Percentiles rank a stretch among this genome's conserved stretches.
Evolutionary conservation across 1,284 basidiomycete species (phyloP).

Genomic region (Leccinum glutinopallens): DNA sequence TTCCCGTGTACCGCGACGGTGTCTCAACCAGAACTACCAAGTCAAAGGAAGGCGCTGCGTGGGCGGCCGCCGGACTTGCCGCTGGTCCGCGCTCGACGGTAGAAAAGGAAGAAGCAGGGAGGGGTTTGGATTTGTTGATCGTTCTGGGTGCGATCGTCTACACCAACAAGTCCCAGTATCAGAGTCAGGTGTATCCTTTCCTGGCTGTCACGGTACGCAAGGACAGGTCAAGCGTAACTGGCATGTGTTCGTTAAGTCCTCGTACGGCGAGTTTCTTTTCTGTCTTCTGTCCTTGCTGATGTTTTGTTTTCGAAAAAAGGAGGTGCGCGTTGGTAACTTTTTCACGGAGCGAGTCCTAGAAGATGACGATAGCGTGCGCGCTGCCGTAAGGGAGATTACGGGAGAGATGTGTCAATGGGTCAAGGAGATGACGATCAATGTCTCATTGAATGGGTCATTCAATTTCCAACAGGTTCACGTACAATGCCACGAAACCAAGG

Average conservation of each 20-base stretch:
- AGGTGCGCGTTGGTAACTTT: slow-evolving; percentile 52
- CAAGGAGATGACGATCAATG: slow-evolving; percentile 64
- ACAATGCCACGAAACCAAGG: slow-evolving; percentile 57
- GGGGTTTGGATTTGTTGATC: slow-evolving; percentile 44
- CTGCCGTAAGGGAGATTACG: slow-evolving; percentile 63
- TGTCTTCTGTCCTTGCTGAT: neutral
- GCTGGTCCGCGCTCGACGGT: slow-evolving; percentile 1
- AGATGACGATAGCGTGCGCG: slow-evolving; percentile 45
- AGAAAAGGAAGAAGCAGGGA: slow-evolving; percentile 16
- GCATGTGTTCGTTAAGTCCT: slow-evolving; percentile 7
- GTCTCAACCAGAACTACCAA: slow-evolving; percentile 54
- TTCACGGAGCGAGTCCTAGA: slow-evolving; percentile 41
- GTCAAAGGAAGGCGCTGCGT: slow-evolving; percentile 73
- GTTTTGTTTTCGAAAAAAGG: slow-evolving; percentile 20
- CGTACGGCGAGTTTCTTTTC: slow-evolving; percentile 8
- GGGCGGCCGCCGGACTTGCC: slow-evolving; percentile 78
- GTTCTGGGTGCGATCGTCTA: slow-evolving; percentile 75
- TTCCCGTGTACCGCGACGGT: slow-evolving; percentile 60
- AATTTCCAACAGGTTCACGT: slow-evolving; percentile 52
- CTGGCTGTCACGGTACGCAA: neutral
- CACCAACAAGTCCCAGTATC: slow-evolving; percentile 72
- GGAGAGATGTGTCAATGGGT: slow-evolving; percentile 55
- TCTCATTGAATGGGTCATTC: neutral
- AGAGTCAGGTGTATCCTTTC: slow-evolving; percentile 48
- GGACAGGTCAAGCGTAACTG: slow-evolving; percentile 38